Conservation (phyloP, 495 filamentous ascomycete species). For the Lentithecium fluviatile region DNA sequence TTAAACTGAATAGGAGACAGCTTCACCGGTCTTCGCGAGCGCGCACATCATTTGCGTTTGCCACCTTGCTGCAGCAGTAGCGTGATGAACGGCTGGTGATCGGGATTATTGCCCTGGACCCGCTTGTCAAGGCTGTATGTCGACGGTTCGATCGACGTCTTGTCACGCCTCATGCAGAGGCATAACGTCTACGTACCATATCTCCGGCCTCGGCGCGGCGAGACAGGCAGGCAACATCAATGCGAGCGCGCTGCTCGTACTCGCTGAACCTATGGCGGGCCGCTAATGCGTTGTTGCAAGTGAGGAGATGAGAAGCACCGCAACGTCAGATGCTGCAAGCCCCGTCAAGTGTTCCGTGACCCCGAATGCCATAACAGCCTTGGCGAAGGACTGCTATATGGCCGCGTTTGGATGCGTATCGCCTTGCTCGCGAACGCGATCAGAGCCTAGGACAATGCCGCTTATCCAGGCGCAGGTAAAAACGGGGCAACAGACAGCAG, state of each 20-base stretch:
- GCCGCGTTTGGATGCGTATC: constrained; percentile 17
- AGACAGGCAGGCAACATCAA: constrained; percentile 11
- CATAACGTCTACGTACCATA: constrained; percentile 27
- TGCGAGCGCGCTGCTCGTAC: constrained; percentile 21
- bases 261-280: constrained; percentile 41
- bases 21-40: constrained; percentile 35
- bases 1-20: constrained; percentile 32
- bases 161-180: constrained; percentile 27
- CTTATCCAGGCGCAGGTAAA: constrained; percentile 15
- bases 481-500: constrained; percentile 19
- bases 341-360: constrained; percentile 34
- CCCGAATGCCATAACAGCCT: constrained; percentile 22
- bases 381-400: constrained; percentile 23
- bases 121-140: constrained; percentile 30
- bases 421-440: constrained; percentile 21
- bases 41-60: constrained; percentile 33
- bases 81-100: constrained; percentile 34
- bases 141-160: constrained; percentile 31
- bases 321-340: constrained; percentile 38
- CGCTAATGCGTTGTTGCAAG: constrained; percentile 53
- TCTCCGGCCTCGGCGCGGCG: constrained; percentile 18
- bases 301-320: constrained; percentile 31
- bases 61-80: constrained; percentile 33
- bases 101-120: constrained; percentile 30
- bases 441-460: constrained; percentile 9